phyloP scores from a whole-genome alignment of 805 yeast genomes.

The Cyberlindnera maritima region DNA sequence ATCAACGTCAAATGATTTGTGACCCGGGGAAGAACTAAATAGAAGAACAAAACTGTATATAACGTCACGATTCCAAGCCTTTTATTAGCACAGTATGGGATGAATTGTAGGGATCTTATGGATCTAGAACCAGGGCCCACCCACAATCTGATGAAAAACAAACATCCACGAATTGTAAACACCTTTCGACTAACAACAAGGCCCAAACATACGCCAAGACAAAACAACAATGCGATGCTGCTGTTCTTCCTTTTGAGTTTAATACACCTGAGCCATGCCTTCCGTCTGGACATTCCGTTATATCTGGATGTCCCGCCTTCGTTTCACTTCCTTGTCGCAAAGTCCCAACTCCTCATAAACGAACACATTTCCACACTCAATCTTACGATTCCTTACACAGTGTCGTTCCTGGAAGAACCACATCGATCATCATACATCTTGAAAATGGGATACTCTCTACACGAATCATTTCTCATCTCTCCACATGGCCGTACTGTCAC shows the following conservation, averaged over 20 bases:
- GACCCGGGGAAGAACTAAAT: too few species aligned
- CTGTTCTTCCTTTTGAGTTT: not conserved
- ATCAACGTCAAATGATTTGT: constrained; percentile 41
- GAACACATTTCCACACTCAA: not conserved
- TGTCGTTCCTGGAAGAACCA: constrained; percentile 2
- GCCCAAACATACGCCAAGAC: not conserved
- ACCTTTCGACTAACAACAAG: not conserved
- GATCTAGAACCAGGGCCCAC: too few species aligned
- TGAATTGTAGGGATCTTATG: too few species aligned
- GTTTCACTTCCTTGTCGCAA: constrained; percentile 4
- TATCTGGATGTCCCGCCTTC: constrained; percentile 11
- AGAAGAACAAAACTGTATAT: constrained; percentile 1
- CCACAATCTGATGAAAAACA: not conserved
- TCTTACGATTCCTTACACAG: constrained; percentile 1
- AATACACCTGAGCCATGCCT: not conserved
- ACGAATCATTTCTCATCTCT: constrained; percentile 15
- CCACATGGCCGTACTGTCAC: constrained; percentile 11
- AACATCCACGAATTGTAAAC: not conserved
- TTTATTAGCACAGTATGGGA: not conserved
- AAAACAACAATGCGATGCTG: not conserved
- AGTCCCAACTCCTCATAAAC: constrained; percentile 11
- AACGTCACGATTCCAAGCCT: not conserved
- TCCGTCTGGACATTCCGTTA: constrained; percentile 13
- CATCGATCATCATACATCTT: constrained; percentile 4
- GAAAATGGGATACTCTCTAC: constrained; percentile 5